Evolutionary conservation across 2,329 filamentous ascomycete species (phyloP).

Genomic region (Mycosphaerella sp.): DNA sequence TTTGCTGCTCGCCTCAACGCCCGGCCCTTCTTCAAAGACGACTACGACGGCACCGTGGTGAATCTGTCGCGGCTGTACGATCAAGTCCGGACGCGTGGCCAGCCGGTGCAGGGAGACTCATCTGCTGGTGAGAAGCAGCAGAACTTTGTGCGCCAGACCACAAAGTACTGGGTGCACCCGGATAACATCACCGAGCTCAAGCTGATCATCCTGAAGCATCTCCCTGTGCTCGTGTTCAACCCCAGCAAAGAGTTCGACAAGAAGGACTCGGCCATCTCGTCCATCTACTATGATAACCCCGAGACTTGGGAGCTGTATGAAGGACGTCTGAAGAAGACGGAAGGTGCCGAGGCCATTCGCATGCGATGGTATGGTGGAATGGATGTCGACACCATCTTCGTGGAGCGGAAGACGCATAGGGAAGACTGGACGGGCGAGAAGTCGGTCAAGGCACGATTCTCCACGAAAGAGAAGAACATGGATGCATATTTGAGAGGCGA

Average conservation of each 20-base stretch:
- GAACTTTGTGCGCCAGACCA: constrained; percentile 94
- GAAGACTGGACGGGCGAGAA: constrained; percentile 99
- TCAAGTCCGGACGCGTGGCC: constrained; percentile 83
- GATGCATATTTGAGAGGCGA: constrained; percentile 83
- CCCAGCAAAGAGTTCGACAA: constrained; percentile 91
- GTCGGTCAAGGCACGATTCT: constrained; percentile 94
- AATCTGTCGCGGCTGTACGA: constrained; percentile 95
- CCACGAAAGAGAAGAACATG: constrained; percentile 94
- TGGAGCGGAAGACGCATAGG: constrained; percentile 95
- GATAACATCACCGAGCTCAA: constrained; percentile 98
- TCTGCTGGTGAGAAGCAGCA: constrained; percentile 86
- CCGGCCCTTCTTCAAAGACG: constrained; percentile 98
- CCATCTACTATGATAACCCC: constrained; percentile 96
- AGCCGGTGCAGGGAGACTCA: constrained; percentile 86
- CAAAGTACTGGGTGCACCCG: constrained; percentile 98
- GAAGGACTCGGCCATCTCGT: constrained; percentile 89
- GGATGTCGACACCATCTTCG: constrained; percentile 90
- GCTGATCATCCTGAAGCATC: constrained; percentile 93
- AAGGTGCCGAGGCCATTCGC: constrained; percentile 93
- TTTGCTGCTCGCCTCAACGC: constrained; percentile 91
- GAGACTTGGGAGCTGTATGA: constrained; percentile 91
- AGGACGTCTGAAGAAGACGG: constrained; percentile 92
- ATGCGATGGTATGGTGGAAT: constrained; percentile 97
- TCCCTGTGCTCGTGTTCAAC: constrained; percentile 96
- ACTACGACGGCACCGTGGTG: constrained; percentile 93